Evolutionary conservation across 148 eudicot species (phyloP).

Genomic region (Rhododendron vialii): DNA sequence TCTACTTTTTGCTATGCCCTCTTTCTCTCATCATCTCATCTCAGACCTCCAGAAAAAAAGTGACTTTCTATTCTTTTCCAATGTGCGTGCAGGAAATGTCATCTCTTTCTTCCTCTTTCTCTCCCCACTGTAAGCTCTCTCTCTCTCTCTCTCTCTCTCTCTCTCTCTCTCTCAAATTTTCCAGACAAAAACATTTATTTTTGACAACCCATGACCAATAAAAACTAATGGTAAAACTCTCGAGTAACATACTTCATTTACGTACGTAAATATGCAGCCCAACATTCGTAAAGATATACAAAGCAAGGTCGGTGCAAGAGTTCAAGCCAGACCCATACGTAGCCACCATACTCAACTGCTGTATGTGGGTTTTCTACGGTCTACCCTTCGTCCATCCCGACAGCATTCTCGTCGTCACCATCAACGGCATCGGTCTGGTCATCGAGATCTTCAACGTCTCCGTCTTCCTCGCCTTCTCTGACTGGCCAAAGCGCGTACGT

Average conservation of each 20-base stretch:
- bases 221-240: neutral
- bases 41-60: neutral
- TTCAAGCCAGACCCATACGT: slow-evolving; percentile 70
- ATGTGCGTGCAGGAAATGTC: slow-evolving; percentile 50
- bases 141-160: slow-evolving; percentile 34
- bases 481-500: slow-evolving; percentile 41
- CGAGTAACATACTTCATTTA: neutral
- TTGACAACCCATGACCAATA: neutral
- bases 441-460: slow-evolving; percentile 43
- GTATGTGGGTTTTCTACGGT: slow-evolving; percentile 75
- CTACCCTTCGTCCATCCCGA: slow-evolving; percentile 66
- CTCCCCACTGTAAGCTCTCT: slow-evolving; percentile 45
- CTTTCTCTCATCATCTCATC: neutral
- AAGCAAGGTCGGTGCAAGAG: slow-evolving; percentile 54
- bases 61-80: neutral
- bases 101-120: slow-evolving; percentile 54
- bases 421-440: slow-evolving; percentile 51
- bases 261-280: slow-evolving; percentile 35
- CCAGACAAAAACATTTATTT: neutral
- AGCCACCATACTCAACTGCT: slow-evolving; percentile 59
- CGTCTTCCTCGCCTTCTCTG: slow-evolving; percentile 51
- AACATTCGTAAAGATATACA: slow-evolving; percentile 50
- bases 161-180: slow-evolving; percentile 12
- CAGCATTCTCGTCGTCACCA: slow-evolving; percentile 59
- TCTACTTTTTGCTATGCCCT: no score